Evolutionary conservation across 1,284 basidiomycete species (phyloP).

Genomic region (Austropuccinia psidii): DNA sequence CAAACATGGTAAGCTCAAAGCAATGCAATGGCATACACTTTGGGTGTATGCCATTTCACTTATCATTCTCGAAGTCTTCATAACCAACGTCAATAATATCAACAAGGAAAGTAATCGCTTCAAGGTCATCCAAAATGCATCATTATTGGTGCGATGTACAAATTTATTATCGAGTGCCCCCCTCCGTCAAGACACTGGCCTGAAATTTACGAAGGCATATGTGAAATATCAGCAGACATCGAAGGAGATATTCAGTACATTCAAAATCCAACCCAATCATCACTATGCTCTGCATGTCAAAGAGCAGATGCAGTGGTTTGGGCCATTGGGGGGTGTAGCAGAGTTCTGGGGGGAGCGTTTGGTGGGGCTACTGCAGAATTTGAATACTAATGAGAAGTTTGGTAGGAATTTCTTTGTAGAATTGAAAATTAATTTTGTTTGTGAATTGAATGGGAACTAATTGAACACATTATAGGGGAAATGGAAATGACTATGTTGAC

Average conservation of each 20-base stretch:
- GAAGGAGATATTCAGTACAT: not conserved
- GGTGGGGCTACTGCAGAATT: not conserved
- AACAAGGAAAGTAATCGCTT: not conserved
- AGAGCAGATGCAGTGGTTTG: constrained; percentile 5
- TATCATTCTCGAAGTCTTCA: not conserved
- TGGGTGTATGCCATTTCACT: constrained; percentile 24
- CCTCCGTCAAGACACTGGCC: not conserved
- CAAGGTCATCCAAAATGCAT: constrained; percentile 25
- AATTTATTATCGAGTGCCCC: not conserved
- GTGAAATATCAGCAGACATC: not conserved
- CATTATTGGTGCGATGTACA: constrained; percentile 33
- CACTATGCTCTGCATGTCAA: constrained; percentile 3
- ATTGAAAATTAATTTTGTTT: too few species aligned
- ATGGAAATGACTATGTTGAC: too few species aligned
- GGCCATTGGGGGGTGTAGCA: not conserved
- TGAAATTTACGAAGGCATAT: not conserved
- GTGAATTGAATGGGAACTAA: too few species aligned
- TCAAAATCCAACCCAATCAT: constrained; percentile 4
- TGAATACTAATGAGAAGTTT: not conserved
- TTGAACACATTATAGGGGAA: too few species aligned
- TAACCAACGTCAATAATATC: not conserved
- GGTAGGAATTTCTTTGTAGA: too few species aligned
- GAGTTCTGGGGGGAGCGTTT: constrained; percentile 8
- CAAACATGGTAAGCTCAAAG: constrained; percentile 18
- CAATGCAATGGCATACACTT: constrained; percentile 4